These are phyloP conservation scores for Barnettozyma botsteinii DNA, from an alignment of 805 yeast species.

Conservation along the genomic window DNA sequence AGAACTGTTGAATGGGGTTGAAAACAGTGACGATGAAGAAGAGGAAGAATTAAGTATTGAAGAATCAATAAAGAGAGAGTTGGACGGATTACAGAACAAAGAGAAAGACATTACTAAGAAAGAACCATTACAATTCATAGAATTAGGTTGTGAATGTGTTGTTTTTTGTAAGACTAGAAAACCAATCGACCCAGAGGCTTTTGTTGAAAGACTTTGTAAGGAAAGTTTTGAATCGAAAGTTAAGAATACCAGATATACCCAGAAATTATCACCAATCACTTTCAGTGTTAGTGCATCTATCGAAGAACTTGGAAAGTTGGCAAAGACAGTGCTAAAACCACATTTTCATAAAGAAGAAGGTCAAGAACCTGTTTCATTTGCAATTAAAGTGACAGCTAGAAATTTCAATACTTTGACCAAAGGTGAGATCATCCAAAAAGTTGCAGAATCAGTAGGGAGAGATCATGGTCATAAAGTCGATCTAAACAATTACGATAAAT, in stretches of 20 bases:
- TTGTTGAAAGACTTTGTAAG: constrained; percentile 59
- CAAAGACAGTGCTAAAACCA: constrained; percentile 54
- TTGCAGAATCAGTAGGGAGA: constrained; percentile 68
- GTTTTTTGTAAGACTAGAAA: constrained; percentile 74
- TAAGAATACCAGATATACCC: constrained; percentile 68
- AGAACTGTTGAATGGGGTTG: constrained; percentile 19
- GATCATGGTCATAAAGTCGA: constrained; percentile 73
- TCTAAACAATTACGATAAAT: constrained; percentile 68
- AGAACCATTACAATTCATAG: constrained; percentile 50
- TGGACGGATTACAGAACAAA: constrained; percentile 43
- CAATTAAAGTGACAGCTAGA: constrained; percentile 74
- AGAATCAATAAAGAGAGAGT: constrained; percentile 66
- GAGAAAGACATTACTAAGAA: constrained; percentile 35
- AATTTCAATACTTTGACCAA: constrained; percentile 71
- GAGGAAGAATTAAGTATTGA: constrained; percentile 56
- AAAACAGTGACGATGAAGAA: constrained; percentile 23
- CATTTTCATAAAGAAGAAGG: constrained; percentile 52
- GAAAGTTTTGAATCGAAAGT: constrained; percentile 45
- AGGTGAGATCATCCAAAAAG: constrained; percentile 62
- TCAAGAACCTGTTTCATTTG: constrained; percentile 46
- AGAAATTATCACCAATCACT: constrained; percentile 76
- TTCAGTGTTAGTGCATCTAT: constrained; percentile 65
- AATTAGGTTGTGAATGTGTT: constrained; percentile 74
- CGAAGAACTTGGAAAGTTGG: constrained; percentile 59
- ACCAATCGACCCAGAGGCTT: constrained; percentile 73